These are phyloP conservation scores for Cucumis sativus DNA, from an alignment of 306 rosid genomes.

Conservation along the genomic window DNA sequence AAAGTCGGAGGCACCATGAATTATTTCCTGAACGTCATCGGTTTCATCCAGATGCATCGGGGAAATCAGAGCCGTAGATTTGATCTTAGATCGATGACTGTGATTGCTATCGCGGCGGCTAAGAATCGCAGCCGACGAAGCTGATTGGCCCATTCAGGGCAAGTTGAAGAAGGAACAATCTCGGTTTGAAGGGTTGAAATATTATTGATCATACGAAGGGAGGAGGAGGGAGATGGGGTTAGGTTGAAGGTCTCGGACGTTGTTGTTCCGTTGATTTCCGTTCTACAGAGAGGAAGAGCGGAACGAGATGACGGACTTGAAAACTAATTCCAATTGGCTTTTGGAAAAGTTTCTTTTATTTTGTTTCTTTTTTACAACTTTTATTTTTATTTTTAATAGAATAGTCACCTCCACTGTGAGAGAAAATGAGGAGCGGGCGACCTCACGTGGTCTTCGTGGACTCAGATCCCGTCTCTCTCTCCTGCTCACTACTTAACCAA, in stretches of 20 bases:
- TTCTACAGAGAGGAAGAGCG: neutral
- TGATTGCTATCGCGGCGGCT: conserved; percentile 39
- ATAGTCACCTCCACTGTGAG: conserved; percentile 11
- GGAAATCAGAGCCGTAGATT: conserved; percentile 41
- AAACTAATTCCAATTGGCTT: conserved; percentile 32
- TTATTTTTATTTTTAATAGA: neutral
- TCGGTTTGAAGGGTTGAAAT: conserved; percentile 12
- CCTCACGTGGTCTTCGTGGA: conserved; percentile 18
- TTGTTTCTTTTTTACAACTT: neutral
- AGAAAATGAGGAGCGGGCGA: conserved; percentile 8
- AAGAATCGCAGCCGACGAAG: conserved; percentile 45
- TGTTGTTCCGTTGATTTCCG: neutral
- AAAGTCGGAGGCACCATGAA: conserved; percentile 28
- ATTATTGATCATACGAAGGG: conserved; percentile 6
- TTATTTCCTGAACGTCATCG: neutral
- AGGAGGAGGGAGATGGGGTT: neutral
- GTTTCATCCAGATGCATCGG: conserved; percentile 25
- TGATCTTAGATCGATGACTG: conserved; percentile 30
- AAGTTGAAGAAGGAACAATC: neutral
- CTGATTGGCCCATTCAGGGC: conserved; percentile 86
- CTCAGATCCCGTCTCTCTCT: conserved; percentile 4
- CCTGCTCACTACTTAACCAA: neutral
- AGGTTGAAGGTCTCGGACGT: neutral
- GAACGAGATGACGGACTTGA: conserved; percentile 34
- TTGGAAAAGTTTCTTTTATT: conserved; percentile 9